These are phyloP conservation scores for Xerophyta viscosa DNA, from an alignment of 106 monocot genomes.

Conservation along the genomic window DNA sequence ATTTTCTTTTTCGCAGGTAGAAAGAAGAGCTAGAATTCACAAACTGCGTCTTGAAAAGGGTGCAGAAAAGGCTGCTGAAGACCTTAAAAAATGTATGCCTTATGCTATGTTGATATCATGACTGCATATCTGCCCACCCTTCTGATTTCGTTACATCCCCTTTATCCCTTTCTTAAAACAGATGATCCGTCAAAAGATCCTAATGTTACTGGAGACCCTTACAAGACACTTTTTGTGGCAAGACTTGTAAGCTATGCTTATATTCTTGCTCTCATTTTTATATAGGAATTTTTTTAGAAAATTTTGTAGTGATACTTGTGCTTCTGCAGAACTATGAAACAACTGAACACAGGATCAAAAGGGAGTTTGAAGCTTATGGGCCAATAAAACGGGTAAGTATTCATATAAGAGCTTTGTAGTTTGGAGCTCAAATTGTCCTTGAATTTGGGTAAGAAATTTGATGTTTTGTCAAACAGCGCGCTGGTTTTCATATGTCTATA, in stretches of 20 bases:
- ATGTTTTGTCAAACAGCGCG: neutral
- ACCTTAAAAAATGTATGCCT: slow-evolving; percentile 74
- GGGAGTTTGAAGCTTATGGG: slow-evolving; percentile 99
- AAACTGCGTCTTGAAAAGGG: slow-evolving; percentile 66
- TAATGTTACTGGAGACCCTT: slow-evolving; percentile 75
- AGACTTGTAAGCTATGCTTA: slow-evolving; percentile 57
- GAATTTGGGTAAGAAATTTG: slow-evolving; percentile 37
- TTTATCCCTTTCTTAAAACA: slow-evolving; percentile 7
- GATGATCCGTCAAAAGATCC: slow-evolving; percentile 77
- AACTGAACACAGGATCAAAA: slow-evolving; percentile 81
- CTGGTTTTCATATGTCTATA: no score
- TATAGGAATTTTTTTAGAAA: neutral
- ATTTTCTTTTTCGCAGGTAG: no score
- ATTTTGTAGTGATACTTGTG: no score
- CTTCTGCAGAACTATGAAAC: slow-evolving; percentile 82
- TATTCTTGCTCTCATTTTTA: neutral
- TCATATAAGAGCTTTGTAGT: slow-evolving; percentile 31
- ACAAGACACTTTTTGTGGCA: slow-evolving; percentile 92
- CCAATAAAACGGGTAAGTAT: slow-evolving; percentile 97
- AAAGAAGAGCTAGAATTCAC: slow-evolving; percentile 78
- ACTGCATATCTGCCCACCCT: neutral
- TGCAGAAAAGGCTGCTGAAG: slow-evolving; percentile 80
- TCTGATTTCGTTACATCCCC: no score
- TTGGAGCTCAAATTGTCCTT: slow-evolving; percentile 40
- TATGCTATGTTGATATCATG: neutral